phyloP scores from a whole-genome alignment of 2,329 filamentous ascomycete species.

The Cladosporium oxysporum region DNA sequence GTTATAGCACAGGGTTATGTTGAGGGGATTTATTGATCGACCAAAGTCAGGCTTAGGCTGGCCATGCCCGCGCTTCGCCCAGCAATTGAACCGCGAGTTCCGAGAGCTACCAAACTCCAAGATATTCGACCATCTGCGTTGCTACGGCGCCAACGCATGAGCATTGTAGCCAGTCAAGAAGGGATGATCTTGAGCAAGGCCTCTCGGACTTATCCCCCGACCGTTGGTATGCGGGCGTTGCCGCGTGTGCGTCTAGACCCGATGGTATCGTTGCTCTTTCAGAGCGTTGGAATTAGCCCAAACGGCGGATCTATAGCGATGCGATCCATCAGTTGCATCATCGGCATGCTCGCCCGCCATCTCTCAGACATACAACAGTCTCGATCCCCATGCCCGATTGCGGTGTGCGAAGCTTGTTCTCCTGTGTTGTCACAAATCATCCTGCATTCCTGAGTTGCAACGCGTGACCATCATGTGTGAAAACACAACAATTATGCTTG shows the following conservation, averaged over 20 bases:
- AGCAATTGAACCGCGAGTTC: slow-evolving; percentile 5
- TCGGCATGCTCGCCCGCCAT: not conserved
- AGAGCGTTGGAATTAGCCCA: not conserved
- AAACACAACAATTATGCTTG: not conserved
- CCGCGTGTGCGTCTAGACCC: slow-evolving; percentile 8
- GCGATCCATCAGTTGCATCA: not conserved
- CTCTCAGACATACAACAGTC: not conserved
- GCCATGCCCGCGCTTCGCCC: not conserved
- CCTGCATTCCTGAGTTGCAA: not conserved
- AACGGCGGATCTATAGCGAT: not conserved
- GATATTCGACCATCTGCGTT: not conserved
- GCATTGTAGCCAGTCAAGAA: not conserved
- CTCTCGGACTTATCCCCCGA: not conserved
- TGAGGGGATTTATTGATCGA: slow-evolving; percentile 20
- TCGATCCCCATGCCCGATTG: not conserved
- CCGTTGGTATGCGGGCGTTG: slow-evolving; percentile 16
- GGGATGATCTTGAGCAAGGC: not conserved
- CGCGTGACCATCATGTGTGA: not conserved
- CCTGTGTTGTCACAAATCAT: not conserved
- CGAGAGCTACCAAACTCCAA: slow-evolving; percentile 11
- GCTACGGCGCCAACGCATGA: slow-evolving; percentile 13
- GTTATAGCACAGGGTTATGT: slow-evolving; percentile 15
- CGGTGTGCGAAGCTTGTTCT: not conserved
- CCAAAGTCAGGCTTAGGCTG: slow-evolving; percentile 10
- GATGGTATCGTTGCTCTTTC: not conserved